A percentile compares a stretch with the other conserved stretches of the same genome.
Conservation (phyloP, 192 early-diverging fungal genomes). For the Umbelopsis sp. region DNA sequence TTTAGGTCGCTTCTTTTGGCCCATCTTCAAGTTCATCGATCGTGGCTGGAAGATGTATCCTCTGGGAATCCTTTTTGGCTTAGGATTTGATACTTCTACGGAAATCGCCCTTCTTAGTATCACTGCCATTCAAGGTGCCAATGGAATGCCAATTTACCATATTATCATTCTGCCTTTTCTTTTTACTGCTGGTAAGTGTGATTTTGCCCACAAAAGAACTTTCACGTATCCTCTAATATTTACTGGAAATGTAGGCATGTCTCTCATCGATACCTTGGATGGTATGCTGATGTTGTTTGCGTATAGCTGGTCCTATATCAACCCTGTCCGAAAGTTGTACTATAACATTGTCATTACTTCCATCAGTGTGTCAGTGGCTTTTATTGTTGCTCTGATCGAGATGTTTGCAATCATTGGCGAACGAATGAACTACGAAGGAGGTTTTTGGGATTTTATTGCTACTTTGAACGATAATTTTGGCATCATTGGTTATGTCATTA, state of each 20-base stretch:
- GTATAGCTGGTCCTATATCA: slow-evolving; percentile 65
- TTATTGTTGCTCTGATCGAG: slow-evolving; percentile 59
- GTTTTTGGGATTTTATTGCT: slow-evolving; percentile 49
- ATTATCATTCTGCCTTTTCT: slow-evolving; percentile 64
- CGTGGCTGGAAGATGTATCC: slow-evolving; percentile 72
- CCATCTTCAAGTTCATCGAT: slow-evolving; percentile 54
- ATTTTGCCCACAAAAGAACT: neutral
- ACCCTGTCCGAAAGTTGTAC: slow-evolving; percentile 65
- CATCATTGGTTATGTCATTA: slow-evolving; percentile 52
- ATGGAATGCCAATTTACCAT: slow-evolving; percentile 50
- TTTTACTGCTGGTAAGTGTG: slow-evolving; percentile 56
- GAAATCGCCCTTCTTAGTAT: slow-evolving; percentile 65
- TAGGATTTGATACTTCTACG: slow-evolving; percentile 77
- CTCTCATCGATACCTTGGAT: slow-evolving; percentile 69
- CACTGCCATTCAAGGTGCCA: slow-evolving; percentile 51
- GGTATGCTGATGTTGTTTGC: slow-evolving; percentile 67
- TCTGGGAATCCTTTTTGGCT: slow-evolving; percentile 62
- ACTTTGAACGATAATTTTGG: slow-evolving; percentile 50
- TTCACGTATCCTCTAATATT: neutral
- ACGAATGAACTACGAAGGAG: slow-evolving; percentile 40
- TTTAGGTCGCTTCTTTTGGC: slow-evolving; percentile 50
- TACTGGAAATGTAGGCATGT: slow-evolving; percentile 55
- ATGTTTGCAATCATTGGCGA: slow-evolving; percentile 53
- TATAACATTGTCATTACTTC: slow-evolving; percentile 69
- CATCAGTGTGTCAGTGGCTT: slow-evolving; percentile 62